phyloP scores from a whole-genome alignment of 169 alveolate species.

The Neospora caninum region DNA sequence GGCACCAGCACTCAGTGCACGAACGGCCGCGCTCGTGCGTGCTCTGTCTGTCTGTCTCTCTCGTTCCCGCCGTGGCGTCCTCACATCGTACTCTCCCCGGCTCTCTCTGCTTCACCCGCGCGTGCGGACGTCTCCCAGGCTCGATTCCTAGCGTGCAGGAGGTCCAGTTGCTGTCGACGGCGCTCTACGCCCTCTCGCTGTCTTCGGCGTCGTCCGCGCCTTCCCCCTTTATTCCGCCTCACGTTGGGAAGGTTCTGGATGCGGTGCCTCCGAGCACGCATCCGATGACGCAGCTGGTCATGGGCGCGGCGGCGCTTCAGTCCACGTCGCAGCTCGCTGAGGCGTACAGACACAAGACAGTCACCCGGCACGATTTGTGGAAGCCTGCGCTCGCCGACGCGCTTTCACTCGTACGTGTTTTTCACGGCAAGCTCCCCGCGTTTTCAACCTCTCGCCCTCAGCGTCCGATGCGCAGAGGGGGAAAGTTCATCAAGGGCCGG shows the following conservation, averaged over 20 bases:
- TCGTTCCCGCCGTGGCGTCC: no score
- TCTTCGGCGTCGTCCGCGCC: not conserved
- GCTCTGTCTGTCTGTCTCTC: no score
- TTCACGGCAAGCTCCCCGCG: no score
- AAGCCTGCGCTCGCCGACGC: constrained; percentile 89
- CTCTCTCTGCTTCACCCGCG: no score
- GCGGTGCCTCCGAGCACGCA: constrained; percentile 88
- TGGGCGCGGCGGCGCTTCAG: constrained; percentile 90
- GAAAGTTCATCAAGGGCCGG: no score
- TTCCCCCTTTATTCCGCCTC: constrained; percentile 77
- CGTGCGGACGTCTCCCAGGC: no score
- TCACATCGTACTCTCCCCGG: no score
- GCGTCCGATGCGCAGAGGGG: no score
- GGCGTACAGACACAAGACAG: constrained; percentile 62
- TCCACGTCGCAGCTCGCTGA: constrained; percentile 73
- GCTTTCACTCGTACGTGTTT: constrained; percentile 77
- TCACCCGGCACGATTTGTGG: constrained; percentile 88
- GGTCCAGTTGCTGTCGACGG: not conserved
- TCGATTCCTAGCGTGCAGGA: not conserved
- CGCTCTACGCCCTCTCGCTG: not conserved
- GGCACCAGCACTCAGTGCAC: no score
- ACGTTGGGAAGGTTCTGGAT: constrained; percentile 81
- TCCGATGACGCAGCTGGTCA: constrained; percentile 94
- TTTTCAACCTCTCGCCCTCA: no score
- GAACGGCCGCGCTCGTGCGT: no score